Percentiles rank a stretch among this genome's conserved stretches.
Conservation (phyloP, 345 rosid genomes). For the Balakata baccata region DNA sequence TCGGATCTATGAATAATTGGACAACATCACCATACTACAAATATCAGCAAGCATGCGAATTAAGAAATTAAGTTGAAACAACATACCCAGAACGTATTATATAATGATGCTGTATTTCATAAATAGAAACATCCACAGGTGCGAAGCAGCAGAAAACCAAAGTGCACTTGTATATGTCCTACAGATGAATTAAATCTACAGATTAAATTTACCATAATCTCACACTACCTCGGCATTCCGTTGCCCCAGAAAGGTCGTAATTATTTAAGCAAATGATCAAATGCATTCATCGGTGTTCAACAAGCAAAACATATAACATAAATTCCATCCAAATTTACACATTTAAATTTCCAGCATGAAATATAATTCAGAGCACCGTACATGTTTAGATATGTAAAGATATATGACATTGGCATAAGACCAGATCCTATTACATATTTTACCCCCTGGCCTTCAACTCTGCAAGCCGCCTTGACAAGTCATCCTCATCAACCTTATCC, state of each 20-base stretch:
- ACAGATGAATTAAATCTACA: no score
- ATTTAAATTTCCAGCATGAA: not conserved
- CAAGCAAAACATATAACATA: slow-evolving; percentile 3
- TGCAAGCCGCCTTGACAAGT: slow-evolving; percentile 90
- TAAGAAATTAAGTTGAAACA: no score
- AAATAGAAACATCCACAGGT: no score
- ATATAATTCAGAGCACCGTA: slow-evolving; percentile 3
- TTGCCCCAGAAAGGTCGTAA: not conserved
- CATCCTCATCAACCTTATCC: slow-evolving; percentile 98
- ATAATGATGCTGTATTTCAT: no score
- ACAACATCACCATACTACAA: no score
- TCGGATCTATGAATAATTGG: no score
- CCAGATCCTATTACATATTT: slow-evolving; percentile 3
- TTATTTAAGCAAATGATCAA: not conserved
- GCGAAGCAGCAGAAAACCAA: no score
- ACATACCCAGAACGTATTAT: no score
- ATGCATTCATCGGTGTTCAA: not conserved
- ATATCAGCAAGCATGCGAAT: no score
- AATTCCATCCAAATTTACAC: slow-evolving; percentile 20
- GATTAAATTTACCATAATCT: no score
- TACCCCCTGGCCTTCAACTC: slow-evolving; percentile 93
- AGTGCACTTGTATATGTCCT: no score
- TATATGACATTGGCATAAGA: not conserved
- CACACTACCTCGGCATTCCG: not conserved
- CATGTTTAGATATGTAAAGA: not conserved